These are phyloP conservation scores for Metschnikowia continentalis DNA, from an alignment of 805 yeast species.

Conservation along the genomic window DNA sequence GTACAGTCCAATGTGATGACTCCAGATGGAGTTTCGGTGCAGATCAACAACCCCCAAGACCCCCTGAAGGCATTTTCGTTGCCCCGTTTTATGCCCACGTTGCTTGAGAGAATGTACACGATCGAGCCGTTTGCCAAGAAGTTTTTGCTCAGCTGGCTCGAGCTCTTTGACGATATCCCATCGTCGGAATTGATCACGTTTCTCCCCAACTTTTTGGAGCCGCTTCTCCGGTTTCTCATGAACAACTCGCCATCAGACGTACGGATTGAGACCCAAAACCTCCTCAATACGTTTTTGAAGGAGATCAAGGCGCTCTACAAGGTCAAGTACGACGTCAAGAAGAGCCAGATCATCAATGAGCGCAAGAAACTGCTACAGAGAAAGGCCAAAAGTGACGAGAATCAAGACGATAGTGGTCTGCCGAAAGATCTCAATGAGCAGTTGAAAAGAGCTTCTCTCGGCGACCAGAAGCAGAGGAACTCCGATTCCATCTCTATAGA, in stretches of 20 bases:
- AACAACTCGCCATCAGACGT: constrained; percentile 86
- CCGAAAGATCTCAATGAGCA: constrained; percentile 1
- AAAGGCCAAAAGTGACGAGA: neutral
- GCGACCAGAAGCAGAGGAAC: neutral
- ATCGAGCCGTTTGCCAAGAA: constrained; percentile 90
- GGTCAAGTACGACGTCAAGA: constrained; percentile 52
- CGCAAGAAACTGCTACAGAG: constrained; percentile 5
- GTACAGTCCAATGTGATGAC: constrained; percentile 44
- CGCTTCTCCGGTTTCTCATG: constrained; percentile 65
- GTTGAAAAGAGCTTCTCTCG: neutral
- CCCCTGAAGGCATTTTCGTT: constrained; percentile 72
- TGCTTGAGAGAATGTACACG: constrained; percentile 86
- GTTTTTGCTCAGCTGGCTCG: constrained; percentile 90
- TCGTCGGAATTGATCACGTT: constrained; percentile 83
- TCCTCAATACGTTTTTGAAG: constrained; percentile 67
- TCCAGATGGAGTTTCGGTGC: constrained; percentile 55
- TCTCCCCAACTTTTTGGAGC: constrained; percentile 85
- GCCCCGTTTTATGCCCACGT: constrained; percentile 83
- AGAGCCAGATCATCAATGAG: constrained; percentile 19
- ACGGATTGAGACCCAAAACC: constrained; percentile 74
- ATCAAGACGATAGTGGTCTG: neutral
- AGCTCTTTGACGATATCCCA: constrained; percentile 88
- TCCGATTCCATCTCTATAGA: constrained; percentile 19
- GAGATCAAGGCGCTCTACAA: constrained; percentile 78
- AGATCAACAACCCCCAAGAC: constrained; percentile 56